Evolutionary conservation across 1,284 basidiomycete species (phyloP).

Genomic region (Irpex sp.): DNA sequence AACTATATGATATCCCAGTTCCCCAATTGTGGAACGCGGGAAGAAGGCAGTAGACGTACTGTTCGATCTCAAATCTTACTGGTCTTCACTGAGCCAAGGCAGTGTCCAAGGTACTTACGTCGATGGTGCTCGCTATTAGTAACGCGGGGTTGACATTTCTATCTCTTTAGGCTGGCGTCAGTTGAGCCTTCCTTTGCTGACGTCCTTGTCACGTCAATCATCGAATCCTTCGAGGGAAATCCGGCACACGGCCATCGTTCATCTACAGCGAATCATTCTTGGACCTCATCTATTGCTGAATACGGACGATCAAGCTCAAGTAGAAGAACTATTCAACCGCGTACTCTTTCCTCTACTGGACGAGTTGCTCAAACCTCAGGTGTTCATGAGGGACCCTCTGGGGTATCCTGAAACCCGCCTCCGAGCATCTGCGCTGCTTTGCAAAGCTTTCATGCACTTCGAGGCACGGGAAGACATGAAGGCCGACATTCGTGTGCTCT

Average conservation of each 20-base stretch:
- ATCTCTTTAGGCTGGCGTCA: slow-evolving; percentile 66
- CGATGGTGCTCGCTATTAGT: too few species aligned
- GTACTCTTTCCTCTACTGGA: slow-evolving; percentile 92
- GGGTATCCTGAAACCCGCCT: slow-evolving; percentile 90
- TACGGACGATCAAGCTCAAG: slow-evolving; percentile 51
- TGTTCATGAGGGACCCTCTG: slow-evolving; percentile 73
- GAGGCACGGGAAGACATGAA: slow-evolving; percentile 70
- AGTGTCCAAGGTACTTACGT: not conserved
- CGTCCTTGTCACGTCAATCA: slow-evolving; percentile 79
- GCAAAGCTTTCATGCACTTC: slow-evolving; percentile 94
- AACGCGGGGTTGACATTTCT: not conserved
- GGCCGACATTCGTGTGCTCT: slow-evolving; percentile 71
- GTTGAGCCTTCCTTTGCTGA: slow-evolving; percentile 76
- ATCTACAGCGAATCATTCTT: slow-evolving; percentile 85
- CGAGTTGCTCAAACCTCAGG: slow-evolving; percentile 84
- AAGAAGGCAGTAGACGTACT: slow-evolving; percentile 80
- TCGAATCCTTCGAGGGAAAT: slow-evolving; percentile 83
- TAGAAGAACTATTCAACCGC: slow-evolving; percentile 83
- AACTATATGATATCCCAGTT: slow-evolving; percentile 39
- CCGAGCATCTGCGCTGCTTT: slow-evolving; percentile 82
- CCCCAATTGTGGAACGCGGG: slow-evolving; percentile 74
- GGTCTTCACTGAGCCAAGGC: slow-evolving; percentile 48
- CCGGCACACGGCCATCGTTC: slow-evolving; percentile 77
- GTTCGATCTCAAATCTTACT: slow-evolving; percentile 62
- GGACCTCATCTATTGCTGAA: slow-evolving; percentile 68